A percentile compares a stretch with the other conserved stretches of the same genome.
These are phyloP conservation scores for Ogataea pignaliae DNA, from an alignment of 805 yeast species.

Conservation along the genomic window DNA sequence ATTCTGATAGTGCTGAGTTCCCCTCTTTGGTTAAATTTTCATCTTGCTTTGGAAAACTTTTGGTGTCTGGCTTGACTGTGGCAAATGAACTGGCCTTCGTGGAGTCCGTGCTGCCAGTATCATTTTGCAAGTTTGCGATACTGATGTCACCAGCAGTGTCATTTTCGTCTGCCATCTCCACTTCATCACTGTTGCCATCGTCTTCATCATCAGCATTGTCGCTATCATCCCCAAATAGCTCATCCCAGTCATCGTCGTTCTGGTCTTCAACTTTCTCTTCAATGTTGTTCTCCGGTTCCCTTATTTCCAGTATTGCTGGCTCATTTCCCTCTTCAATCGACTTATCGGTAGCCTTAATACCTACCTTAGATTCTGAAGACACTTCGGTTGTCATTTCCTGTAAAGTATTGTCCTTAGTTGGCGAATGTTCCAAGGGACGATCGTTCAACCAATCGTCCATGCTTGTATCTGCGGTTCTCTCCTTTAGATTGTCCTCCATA, in stretches of 20 bases:
- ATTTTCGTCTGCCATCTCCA: slow-evolving; percentile 4
- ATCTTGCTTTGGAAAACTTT: not conserved
- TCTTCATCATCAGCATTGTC: slow-evolving; percentile 11
- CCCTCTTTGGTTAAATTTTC: not conserved
- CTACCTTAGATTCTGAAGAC: no score
- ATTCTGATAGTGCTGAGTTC: not conserved
- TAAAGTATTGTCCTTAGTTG: no score
- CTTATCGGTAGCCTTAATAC: no score
- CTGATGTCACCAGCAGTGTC: not conserved
- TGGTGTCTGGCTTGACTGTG: not conserved
- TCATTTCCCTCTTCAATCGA: not conserved
- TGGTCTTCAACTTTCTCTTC: slow-evolving; percentile 8
- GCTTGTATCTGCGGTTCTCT: not conserved
- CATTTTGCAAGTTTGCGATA: no score
- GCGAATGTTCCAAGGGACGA: no score
- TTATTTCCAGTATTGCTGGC: not conserved
- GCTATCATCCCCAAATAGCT: slow-evolving; percentile 24
- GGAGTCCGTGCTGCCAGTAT: not conserved
- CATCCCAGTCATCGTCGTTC: slow-evolving; percentile 27
- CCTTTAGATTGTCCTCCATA: not conserved
- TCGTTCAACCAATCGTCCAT: no score
- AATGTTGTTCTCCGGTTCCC: not conserved
- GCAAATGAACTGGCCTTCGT: not conserved
- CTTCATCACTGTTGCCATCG: slow-evolving; percentile 15
- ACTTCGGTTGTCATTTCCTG: no score